phyloP scores from a whole-genome alignment of 2,329 filamentous ascomycete genomes.

The Ophidiomyces ophidiicola region DNA sequence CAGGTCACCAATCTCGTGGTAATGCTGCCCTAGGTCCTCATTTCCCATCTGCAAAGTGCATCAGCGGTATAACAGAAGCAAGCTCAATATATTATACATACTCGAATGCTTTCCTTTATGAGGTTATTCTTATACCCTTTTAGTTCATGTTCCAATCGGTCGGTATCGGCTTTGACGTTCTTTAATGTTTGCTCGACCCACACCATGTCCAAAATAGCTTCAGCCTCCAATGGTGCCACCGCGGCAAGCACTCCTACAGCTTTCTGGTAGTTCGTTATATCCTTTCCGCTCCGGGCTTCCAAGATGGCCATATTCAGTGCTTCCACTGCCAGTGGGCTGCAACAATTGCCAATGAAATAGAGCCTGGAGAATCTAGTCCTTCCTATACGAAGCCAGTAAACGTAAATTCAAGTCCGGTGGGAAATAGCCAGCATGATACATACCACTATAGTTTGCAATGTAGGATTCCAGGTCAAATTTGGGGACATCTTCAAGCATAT shows the following conservation, averaged over 20 bases:
- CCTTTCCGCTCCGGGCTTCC: constrained; percentile 64
- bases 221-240: constrained; percentile 54
- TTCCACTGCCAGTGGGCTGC: constrained; percentile 62
- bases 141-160: constrained; percentile 69
- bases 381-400: constrained; percentile 39
- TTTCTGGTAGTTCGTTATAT: constrained; percentile 58
- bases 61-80: constrained; percentile 5
- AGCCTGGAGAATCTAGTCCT: constrained; percentile 71
- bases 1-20: constrained; percentile 65
- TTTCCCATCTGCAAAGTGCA: constrained; percentile 62
- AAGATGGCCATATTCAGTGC: constrained; percentile 64
- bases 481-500: constrained; percentile 53
- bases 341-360: constrained; percentile 66
- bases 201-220: constrained; percentile 53
- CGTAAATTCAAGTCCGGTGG: constrained; percentile 6
- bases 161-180: constrained; percentile 56
- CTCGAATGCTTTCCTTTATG: constrained; percentile 90
- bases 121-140: constrained; percentile 93
- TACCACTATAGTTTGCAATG: constrained; percentile 77
- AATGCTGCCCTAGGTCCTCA: constrained; percentile 78
- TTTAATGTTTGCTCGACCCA: constrained; percentile 63
- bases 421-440: constrained; percentile 14
- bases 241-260: constrained; percentile 53
- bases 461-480: constrained; percentile 89
- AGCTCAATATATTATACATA: constrained; percentile 32